A percentile compares a stretch with the other conserved stretches of the same genome.
These are phyloP conservation scores for Ophiostoma sp. DNA, from an alignment of 2,329 filamentous ascomycete species.

Conservation along the genomic window DNA sequence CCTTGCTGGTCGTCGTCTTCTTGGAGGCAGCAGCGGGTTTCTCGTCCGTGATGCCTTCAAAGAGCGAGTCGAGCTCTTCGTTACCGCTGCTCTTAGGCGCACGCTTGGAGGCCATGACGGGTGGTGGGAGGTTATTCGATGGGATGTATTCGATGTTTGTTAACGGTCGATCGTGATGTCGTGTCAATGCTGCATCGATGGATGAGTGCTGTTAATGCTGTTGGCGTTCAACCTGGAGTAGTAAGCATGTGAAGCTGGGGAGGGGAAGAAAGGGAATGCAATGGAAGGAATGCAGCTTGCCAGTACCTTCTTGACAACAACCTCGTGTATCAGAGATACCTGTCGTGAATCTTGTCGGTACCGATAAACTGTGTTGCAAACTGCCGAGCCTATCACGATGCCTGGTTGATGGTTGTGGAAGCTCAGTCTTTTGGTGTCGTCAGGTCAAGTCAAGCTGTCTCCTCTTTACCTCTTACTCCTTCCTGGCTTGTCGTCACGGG, in stretches of 20 bases:
- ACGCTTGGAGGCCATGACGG: conserved; percentile 58
- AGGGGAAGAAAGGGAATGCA: background rate
- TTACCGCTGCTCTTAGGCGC: conserved; percentile 52
- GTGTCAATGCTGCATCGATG: background rate
- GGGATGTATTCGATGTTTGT: background rate
- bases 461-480: background rate
- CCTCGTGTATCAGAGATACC: background rate
- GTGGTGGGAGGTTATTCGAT: background rate
- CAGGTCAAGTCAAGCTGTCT: background rate
- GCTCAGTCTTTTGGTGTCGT: background rate
- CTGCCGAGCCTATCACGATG: background rate
- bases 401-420: background rate
- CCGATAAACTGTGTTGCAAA: background rate
- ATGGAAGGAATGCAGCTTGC: background rate
- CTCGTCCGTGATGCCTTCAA: conserved; percentile 61
- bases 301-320: background rate
- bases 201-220: background rate
- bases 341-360: too few species aligned
- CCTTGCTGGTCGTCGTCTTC: conserved; percentile 40
- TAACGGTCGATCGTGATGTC: background rate
- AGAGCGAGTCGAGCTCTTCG: conserved; percentile 66
- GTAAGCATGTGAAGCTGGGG: conserved; percentile 16
- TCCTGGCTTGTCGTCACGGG: conserved; percentile 26
- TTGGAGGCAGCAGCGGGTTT: conserved; percentile 44
- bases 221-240: background rate